Evolutionary conservation across 2,329 filamentous ascomycete species (phyloP).

Genomic region (Fusarium sp.): DNA sequence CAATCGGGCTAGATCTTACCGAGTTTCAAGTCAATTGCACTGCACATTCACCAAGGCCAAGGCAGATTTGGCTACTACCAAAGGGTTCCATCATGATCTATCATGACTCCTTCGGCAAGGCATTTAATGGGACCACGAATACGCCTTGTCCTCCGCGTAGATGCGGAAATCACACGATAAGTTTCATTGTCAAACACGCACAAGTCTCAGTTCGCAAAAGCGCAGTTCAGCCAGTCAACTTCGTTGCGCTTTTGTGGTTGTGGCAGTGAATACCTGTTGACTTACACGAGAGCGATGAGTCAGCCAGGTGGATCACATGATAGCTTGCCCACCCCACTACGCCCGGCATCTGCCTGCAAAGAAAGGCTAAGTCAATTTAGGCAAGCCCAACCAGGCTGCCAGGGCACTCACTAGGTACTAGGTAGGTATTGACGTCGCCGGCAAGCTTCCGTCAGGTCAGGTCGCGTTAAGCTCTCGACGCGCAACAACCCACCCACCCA

Average conservation of each 20-base stretch:
- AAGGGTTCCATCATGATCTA: neutral
- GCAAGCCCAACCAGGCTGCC: constrained; percentile 4
- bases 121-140: constrained; percentile 2
- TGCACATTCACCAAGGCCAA: neutral
- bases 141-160: constrained; percentile 13
- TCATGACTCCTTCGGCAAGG: constrained; percentile 25
- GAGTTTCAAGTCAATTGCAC: neutral
- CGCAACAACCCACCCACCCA: constrained; percentile 15
- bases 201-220: neutral
- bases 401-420: no score
- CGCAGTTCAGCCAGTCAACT: neutral
- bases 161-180: neutral
- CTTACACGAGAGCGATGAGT: neutral
- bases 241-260: neutral
- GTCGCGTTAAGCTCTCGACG: constrained; percentile 25
- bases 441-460: neutral
- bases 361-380: constrained; percentile 4
- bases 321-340: neutral
- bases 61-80: constrained; percentile 1
- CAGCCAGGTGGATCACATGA: neutral
- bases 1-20: neutral
- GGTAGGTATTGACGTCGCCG: constrained; percentile 39
- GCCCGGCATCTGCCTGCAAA: neutral
- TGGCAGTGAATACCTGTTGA: neutral
- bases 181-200: neutral